Evolutionary conservation across 352 stramenopile genomes (phyloP), one percentile per base, ranked within the genome.

Genomic region (Phytophthora macrochlamydospora): DNA sequence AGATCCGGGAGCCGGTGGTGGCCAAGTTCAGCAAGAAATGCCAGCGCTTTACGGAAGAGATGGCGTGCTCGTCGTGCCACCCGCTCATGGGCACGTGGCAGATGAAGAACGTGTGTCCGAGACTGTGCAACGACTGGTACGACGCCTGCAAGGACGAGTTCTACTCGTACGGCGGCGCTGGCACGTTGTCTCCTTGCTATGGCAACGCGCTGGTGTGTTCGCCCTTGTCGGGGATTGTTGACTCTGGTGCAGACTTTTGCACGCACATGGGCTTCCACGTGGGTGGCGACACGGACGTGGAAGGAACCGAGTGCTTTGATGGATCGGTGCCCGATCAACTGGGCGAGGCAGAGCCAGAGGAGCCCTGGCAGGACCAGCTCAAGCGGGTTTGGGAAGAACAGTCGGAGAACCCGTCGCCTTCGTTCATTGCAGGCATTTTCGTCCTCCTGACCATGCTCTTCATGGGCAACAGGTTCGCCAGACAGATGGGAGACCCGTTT

Each of bases 161-260:
- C 57, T 95, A 95, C 58, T 75, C 83, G 33, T 87, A 90, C 51
- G 65, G 71, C n/a, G 79, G 73, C 18, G 63, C 79, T 4, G 84
- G 85, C 7, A 78, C 78, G 14, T 71, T 95, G 49, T 65, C 73
- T 51, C 87, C 87, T 50, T 95, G 87, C 70, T 95, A 93, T 54
- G 87, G 87, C 44, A 93, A 95, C 46, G 85, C 87, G 13, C 69
- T 95, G 42, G 76, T 95, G 38, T 95, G 87, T 59, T 95, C 87
- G 35, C 85, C 76, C 3, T 75, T 95, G 8, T 81, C 78, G 7
- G 50, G 55, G 4, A 94, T 95, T 51, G 79, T 78, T 37, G 38
- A 66, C 6, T 78, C 69, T 14, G 84, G 85, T 3, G 71, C 61
- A 28, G 81, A 88, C 50, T 94, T 95, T 42, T 95, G 87, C 65